Conservation (phyloP, 2,329 filamentous ascomycete genomes). For the Paecilomyces fulvus region DNA sequence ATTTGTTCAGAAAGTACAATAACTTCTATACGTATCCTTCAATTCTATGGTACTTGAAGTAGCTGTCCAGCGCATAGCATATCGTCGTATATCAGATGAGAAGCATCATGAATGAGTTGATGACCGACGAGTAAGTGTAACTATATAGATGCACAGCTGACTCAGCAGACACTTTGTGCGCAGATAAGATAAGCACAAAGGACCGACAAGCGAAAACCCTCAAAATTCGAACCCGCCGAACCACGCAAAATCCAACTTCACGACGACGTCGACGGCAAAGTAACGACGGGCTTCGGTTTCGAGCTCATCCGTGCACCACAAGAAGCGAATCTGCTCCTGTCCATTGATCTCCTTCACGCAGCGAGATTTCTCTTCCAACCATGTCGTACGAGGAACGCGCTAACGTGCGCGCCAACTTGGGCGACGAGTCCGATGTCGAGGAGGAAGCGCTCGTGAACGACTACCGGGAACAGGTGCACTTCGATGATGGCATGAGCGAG, state of each 20-base stretch:
- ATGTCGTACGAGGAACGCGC: constrained; percentile 40
- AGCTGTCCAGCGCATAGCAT: no score
- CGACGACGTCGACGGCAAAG: constrained; percentile 20
- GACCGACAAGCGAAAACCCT: constrained; percentile 36
- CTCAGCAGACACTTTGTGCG: constrained; percentile 19
- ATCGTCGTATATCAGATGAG: no score
- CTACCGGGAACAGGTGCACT: constrained; percentile 93
- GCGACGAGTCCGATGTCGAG: constrained; percentile 87
- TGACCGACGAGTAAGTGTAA: not conserved
- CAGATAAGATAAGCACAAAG: constrained; percentile 41
- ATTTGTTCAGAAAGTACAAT: no score
- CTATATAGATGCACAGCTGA: constrained; percentile 18
- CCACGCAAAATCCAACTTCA: constrained; percentile 27
- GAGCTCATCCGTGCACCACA: constrained; percentile 9
- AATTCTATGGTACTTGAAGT: no score
- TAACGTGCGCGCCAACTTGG: constrained; percentile 38
- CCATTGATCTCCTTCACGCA: constrained; percentile 3
- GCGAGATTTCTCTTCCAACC: constrained; percentile 15
- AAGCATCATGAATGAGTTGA: not conserved
- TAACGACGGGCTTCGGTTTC: constrained; percentile 15
- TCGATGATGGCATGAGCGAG: constrained; percentile 77
- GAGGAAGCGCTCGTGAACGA: constrained; percentile 94
- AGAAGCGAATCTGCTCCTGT: not conserved
- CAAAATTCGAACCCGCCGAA: constrained; percentile 34
- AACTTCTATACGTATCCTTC: no score